A percentile compares a stretch with the other conserved stretches of the same genome.
These are phyloP conservation scores for Sorghum bicolor DNA, from an alignment of 176 grass and related monocot genomes.

Conservation along the genomic window DNA sequence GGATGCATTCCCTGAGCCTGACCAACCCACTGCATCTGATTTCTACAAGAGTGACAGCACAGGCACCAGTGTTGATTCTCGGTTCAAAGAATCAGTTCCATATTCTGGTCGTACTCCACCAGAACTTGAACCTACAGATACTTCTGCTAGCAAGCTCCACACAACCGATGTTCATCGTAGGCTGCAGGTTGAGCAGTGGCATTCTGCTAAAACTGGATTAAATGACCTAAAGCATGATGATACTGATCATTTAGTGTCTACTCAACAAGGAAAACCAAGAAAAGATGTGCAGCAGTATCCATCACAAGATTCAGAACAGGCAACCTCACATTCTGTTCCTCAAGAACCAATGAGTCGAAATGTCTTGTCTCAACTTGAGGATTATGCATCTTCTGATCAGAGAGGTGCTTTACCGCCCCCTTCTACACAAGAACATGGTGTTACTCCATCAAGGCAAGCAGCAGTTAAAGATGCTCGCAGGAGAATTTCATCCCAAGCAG, in stretches of 20 bases:
- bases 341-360: conserved; percentile 22
- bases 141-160: too few relatives aligned
- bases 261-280: conserved; percentile 20
- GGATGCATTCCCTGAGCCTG: too few relatives aligned
- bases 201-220: too few relatives aligned
- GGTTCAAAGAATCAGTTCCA: too few relatives aligned
- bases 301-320: conserved; percentile 38
- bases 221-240: conserved; percentile 20
- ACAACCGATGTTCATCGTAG: too few relatives aligned
- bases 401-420: background rate
- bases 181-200: too few relatives aligned
- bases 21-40: too few relatives aligned
- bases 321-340: conserved; percentile 14
- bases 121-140: too few relatives aligned
- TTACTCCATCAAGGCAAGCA: conserved; percentile 11
- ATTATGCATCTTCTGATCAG: conserved; percentile 9
- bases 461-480: conserved; percentile 12
- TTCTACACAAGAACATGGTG: conserved; percentile 14
- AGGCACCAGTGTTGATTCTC: too few relatives aligned
- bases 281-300: conserved; percentile 12
- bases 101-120: too few relatives aligned
- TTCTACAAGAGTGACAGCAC: too few relatives aligned
- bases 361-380: conserved; percentile 16
- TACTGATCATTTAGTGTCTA: conserved; percentile 11
- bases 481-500: background rate